Conservation (phyloP, 108 stramenopile genomes). For the Chaetoceros muelleri region DNA sequence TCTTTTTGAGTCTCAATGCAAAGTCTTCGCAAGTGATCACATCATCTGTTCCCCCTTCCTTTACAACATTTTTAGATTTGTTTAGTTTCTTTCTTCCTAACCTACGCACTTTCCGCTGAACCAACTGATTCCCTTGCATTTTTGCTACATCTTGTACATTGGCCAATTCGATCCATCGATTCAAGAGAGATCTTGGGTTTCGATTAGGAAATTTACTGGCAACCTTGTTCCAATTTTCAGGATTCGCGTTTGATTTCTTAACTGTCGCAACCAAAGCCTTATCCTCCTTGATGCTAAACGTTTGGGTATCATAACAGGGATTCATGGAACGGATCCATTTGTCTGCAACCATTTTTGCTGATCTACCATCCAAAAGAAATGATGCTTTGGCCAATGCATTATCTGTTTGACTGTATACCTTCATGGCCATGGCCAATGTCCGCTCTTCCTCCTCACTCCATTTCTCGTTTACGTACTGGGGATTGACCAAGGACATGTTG, state of each 20-base stretch:
- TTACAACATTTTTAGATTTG: neutral
- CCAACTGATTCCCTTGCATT: neutral
- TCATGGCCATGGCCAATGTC: neutral
- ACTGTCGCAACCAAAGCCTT: neutral
- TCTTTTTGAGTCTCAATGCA: neutral
- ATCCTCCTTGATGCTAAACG: neutral
- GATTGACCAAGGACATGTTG: neutral
- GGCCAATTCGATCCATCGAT: neutral
- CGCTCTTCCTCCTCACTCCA: neutral
- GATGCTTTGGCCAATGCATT: neutral
- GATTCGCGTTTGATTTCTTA: neutral
- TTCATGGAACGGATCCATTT: neutral
- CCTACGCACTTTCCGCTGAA: neutral
- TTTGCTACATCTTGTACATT: neutral
- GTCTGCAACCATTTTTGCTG: neutral
- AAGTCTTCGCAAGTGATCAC: neutral
- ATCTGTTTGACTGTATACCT: neutral
- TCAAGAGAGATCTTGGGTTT: neutral
- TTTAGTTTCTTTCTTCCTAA: neutral
- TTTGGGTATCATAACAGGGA: neutral
- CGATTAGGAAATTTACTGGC: neutral
- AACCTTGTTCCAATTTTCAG: neutral
- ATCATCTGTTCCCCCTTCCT: neutral
- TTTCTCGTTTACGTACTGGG: neutral
- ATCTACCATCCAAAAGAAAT: neutral